Conservation (phyloP, 2,329 filamentous ascomycete species). For the Apiospora malaysiana region DNA sequence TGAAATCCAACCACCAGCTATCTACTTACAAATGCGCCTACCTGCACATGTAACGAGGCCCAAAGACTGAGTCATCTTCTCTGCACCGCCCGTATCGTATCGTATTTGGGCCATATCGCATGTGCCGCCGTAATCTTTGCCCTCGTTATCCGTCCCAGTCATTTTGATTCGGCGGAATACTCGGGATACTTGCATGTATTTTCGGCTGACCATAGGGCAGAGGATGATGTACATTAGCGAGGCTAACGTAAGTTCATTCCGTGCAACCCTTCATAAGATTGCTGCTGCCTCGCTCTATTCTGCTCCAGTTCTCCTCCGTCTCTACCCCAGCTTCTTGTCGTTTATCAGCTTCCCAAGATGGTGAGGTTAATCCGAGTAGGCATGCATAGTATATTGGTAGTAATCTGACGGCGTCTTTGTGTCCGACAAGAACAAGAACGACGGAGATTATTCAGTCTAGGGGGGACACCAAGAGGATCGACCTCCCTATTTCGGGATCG, state of each 20-base stretch:
- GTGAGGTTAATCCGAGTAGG: background rate
- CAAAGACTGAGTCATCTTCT: slow-evolving; percentile 11
- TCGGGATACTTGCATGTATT: too few relatives aligned
- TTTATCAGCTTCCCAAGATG: background rate
- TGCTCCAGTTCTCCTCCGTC: background rate
- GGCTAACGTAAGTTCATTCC: slow-evolving; percentile 7
- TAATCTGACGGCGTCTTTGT: slow-evolving; percentile 14
- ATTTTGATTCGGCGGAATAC: background rate
- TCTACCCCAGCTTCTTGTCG: background rate
- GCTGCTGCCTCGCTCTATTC: background rate
- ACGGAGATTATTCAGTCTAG: background rate
- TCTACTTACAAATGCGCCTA: background rate
- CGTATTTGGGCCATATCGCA: background rate
- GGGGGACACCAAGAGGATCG: background rate
- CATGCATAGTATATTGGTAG: background rate
- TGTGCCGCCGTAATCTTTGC: slow-evolving; percentile 14
- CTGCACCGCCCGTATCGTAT: slow-evolving; percentile 1
- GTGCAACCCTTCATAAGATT: slow-evolving; percentile 19
- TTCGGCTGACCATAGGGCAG: background rate
- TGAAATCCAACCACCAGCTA: background rate
- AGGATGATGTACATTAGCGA: slow-evolving; percentile 1
- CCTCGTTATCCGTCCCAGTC: background rate
- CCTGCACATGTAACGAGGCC: background rate
- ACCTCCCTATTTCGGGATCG: slow-evolving; percentile 13
- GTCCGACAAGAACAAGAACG: background rate